Evolutionary conservation across 805 yeast genomes (phyloP).

Genomic region (Lipomyces lipofer): DNA sequence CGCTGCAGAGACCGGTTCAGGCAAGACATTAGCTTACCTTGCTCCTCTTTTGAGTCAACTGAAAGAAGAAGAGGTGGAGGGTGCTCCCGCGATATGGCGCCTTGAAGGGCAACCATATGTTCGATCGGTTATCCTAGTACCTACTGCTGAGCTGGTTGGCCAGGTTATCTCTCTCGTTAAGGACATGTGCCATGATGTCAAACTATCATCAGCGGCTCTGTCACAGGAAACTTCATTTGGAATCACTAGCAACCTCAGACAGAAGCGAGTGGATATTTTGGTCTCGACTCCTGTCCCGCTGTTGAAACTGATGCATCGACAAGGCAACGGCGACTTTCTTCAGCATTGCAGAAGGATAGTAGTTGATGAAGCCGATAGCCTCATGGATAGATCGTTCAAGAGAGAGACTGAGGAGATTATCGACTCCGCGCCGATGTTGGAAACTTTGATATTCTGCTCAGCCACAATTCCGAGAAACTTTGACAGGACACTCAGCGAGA

Average conservation of each 20-base stretch:
- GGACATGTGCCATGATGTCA: constrained; percentile 29
- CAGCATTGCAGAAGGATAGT: constrained; percentile 48
- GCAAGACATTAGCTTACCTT: constrained; percentile 91
- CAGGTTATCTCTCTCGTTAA: constrained; percentile 61
- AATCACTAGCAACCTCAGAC: constrained; percentile 31
- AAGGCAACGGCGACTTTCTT: constrained; percentile 39
- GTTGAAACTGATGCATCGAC: constrained; percentile 40
- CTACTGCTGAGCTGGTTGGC: constrained; percentile 83
- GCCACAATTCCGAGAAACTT: constrained; percentile 88
- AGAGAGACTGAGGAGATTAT: constrained; percentile 52
- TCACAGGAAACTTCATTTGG: constrained; percentile 23
- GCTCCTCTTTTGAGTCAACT: constrained; percentile 72
- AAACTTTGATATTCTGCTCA: constrained; percentile 73
- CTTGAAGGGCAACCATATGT: constrained; percentile 46
- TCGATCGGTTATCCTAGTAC: constrained; percentile 74
- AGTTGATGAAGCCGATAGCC: constrained; percentile 91
- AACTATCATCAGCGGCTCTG: constrained; percentile 36
- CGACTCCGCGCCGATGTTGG: constrained; percentile 42
- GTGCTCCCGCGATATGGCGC: constrained; percentile 42
- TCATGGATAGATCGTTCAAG: constrained; percentile 78
- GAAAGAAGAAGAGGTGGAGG: constrained; percentile 54
- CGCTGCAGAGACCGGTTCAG: constrained; percentile 97
- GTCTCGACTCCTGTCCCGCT: constrained; percentile 70
- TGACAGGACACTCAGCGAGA: constrained; percentile 55
- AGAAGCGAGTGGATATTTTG: constrained; percentile 66